A percentile compares a stretch with the other conserved stretches of the same genome.
Conservation (phyloP, 1,139 yeast species). For the Trichomonascaceae sp. region DNA sequence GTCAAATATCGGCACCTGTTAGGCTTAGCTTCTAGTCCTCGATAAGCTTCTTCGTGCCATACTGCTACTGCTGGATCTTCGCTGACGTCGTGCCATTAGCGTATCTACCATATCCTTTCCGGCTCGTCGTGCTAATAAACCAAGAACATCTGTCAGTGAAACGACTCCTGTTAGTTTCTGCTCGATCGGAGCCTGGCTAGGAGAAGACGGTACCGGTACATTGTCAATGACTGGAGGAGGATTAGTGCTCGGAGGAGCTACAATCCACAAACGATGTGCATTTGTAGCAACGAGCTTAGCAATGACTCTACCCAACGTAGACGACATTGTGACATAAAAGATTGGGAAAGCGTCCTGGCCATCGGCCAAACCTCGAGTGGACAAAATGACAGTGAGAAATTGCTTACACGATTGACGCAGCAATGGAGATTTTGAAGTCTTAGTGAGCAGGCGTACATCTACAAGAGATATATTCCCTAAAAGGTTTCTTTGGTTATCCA, state of each 20-base stretch:
- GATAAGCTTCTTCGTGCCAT: slow-evolving; percentile 16
- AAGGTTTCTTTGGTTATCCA: slow-evolving; percentile 66
- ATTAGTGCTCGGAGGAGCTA: slow-evolving; percentile 44
- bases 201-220: slow-evolving; percentile 15
- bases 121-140: slow-evolving; percentile 67
- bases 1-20: neutral
- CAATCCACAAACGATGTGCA: slow-evolving; percentile 91
- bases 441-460: slow-evolving; percentile 82
- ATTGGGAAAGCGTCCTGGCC: slow-evolving; percentile 97
- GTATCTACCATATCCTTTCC: slow-evolving; percentile 72
- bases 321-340: slow-evolving; percentile 76
- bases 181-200: slow-evolving; percentile 23
- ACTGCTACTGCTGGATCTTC: slow-evolving; percentile 45
- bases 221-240: slow-evolving; percentile 10
- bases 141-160: slow-evolving; percentile 81
- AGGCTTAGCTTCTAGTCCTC: neutral
- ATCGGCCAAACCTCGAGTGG: slow-evolving; percentile 83
- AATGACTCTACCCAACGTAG: slow-evolving; percentile 79
- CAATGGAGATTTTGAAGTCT: slow-evolving; percentile 73
- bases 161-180: slow-evolving; percentile 74
- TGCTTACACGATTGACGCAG: slow-evolving; percentile 78
- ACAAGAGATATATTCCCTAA: slow-evolving; percentile 91
- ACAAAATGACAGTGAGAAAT: slow-evolving; percentile 78
- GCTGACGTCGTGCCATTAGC: slow-evolving; percentile 73
- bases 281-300: slow-evolving; percentile 94